Evolutionary conservation across 345 rosid species (phyloP).

Genomic region (Hibiscus mutabilis): DNA sequence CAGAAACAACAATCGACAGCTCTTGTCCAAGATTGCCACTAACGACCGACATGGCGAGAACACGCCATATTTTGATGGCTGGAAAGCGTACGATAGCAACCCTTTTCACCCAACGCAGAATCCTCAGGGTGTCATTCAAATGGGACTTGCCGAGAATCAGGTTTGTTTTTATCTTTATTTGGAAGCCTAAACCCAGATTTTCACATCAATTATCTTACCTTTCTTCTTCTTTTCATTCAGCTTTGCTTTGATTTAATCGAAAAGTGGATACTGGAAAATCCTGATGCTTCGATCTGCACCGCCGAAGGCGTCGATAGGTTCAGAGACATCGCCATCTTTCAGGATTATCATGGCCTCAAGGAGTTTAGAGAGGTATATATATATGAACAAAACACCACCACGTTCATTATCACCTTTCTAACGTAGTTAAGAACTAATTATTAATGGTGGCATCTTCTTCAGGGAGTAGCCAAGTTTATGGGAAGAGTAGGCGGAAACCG

Average conservation of each 20-base stretch:
- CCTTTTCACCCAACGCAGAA: constrained; percentile 53
- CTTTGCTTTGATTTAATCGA: constrained; percentile 53
- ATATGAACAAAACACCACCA: not conserved
- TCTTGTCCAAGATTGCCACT: constrained; percentile 57
- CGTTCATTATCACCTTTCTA: not conserved
- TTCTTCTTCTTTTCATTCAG: constrained; percentile 21
- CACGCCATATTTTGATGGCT: constrained; percentile 75
- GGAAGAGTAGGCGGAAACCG: constrained; percentile 52
- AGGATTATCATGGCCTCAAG: constrained; percentile 78
- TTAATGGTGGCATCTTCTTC: not conserved
- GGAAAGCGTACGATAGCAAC: constrained; percentile 71
- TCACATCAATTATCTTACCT: not conserved
- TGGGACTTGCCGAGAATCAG: constrained; percentile 92
- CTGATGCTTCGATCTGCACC: constrained; percentile 70
- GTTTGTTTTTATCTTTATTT: constrained; percentile 20
- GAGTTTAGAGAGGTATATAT: constrained; percentile 54
- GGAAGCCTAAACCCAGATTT: not conserved
- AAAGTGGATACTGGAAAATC: constrained; percentile 62
- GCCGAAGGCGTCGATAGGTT: constrained; percentile 50
- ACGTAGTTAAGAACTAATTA: not conserved
- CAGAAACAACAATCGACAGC: not conserved
- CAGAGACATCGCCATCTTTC: constrained; percentile 60
- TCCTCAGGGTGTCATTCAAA: constrained; percentile 70
- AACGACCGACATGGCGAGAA: constrained; percentile 61
- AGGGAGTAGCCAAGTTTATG: constrained; percentile 86